These are phyloP conservation scores for Ogataea populi-albae DNA, from an alignment of 805 yeast genomes.

Conservation along the genomic window DNA sequence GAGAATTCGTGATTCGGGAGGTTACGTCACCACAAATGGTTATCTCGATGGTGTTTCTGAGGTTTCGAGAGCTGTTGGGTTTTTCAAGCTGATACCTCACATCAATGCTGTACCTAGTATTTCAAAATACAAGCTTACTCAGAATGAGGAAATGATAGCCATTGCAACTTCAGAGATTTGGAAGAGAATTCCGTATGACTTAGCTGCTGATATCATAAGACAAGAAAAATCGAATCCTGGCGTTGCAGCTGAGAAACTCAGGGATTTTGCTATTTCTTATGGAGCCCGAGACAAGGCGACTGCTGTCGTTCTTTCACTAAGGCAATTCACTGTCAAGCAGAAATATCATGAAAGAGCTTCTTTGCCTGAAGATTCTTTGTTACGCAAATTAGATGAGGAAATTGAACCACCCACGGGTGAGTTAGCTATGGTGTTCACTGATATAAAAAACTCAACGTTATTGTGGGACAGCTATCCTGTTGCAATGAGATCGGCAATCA, in stretches of 20 bases:
- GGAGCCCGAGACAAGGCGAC: conserved; percentile 80
- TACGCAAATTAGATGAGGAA: conserved; percentile 83
- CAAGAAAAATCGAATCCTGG: conserved; percentile 80
- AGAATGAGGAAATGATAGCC: conserved; percentile 79
- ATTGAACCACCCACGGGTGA: conserved; percentile 94
- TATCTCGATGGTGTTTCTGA: conserved; percentile 78
- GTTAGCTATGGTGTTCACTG: conserved; percentile 94
- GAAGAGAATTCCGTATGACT: conserved; percentile 77
- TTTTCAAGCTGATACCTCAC: conserved; percentile 80
- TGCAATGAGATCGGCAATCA: conserved; percentile 96
- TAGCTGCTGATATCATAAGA: conserved; percentile 87
- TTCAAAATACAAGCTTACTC: conserved; percentile 54
- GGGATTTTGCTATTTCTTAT: conserved; percentile 92
- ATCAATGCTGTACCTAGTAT: conserved; percentile 86
- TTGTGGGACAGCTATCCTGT: conserved; percentile 91
- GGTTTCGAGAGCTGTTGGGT: conserved; percentile 91
- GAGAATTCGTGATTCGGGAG: conserved; percentile 87
- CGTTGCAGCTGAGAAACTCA: conserved; percentile 85
- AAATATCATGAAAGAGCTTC: conserved; percentile 41
- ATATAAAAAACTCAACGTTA: conserved; percentile 89
- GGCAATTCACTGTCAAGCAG: conserved; percentile 43
- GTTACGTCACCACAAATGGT: conserved; percentile 81
- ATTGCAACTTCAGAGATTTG: conserved; percentile 82
- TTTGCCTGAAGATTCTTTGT: conserved; percentile 66
- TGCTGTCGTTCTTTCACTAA: conserved; percentile 74